Conservation (phyloP, 2,329 filamentous ascomycete genomes). For the Penicillium brasilianum region DNA sequence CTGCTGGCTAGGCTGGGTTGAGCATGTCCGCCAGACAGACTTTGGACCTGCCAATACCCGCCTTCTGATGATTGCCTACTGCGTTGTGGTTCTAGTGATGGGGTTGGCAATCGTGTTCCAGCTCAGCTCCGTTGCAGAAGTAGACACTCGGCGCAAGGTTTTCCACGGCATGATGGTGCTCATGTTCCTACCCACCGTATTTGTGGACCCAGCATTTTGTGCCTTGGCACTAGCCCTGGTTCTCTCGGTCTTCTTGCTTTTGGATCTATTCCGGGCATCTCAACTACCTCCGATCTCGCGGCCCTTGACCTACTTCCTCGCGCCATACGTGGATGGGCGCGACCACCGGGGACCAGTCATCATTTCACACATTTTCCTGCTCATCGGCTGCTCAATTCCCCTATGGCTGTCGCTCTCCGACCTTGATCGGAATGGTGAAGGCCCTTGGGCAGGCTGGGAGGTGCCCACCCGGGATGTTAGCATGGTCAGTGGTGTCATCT, state of each 20-base stretch:
- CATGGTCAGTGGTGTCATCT: constrained; percentile 91
- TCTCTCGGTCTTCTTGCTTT: constrained; percentile 81
- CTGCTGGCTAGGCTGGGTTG: constrained; percentile 64
- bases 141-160: constrained; percentile 93
- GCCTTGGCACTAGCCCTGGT: constrained; percentile 79
- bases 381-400: constrained; percentile 93
- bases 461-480: constrained; percentile 74
- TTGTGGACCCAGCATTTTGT: constrained; percentile 82
- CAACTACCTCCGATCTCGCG: constrained; percentile 89
- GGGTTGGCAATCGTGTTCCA: constrained; percentile 77
- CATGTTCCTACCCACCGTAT: constrained; percentile 89
- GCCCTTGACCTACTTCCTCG: constrained; percentile 82
- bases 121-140: constrained; percentile 78
- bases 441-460: constrained; percentile 74
- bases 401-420: constrained; percentile 86
- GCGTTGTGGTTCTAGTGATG: constrained; percentile 67
- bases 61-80: constrained; percentile 78
- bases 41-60: constrained; percentile 81
- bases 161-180: constrained; percentile 98
- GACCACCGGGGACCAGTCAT: constrained; percentile 94
- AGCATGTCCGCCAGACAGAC: constrained; percentile 66
- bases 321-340: constrained; percentile 91
- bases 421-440: constrained; percentile 61
- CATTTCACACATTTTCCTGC: constrained; percentile 91
- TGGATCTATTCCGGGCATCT: constrained; percentile 87